A percentile compares a stretch with the other conserved stretches of the same genome.
Evolutionary conservation across 768 basidiomycete genomes (phyloP).

Genomic region (Amanita molliuscula): DNA sequence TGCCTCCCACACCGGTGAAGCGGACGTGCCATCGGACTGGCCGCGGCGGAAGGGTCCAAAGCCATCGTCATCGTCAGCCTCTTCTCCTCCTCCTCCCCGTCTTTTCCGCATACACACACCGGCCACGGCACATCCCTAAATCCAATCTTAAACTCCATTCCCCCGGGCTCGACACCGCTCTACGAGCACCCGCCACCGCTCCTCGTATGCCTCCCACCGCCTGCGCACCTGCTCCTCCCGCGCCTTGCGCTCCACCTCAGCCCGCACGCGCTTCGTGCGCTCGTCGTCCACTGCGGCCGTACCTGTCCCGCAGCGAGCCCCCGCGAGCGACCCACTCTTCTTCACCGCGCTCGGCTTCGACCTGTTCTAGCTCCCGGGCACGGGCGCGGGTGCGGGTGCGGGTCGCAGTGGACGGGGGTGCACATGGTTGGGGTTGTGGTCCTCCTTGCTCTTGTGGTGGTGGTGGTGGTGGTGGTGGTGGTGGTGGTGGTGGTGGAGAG

Average conservation of each 20-base stretch:
- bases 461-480: not conserved
- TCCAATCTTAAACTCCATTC: slow-evolving; percentile 11
- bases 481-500: not conserved
- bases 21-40: not conserved
- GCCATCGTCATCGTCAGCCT: slow-evolving; percentile 1
- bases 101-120: slow-evolving; percentile 14
- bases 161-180: slow-evolving; percentile 4
- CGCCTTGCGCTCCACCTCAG: slow-evolving; percentile 35
- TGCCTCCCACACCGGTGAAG: not conserved
- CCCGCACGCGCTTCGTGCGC: slow-evolving; percentile 38
- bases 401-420: not conserved
- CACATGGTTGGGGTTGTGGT: not conserved
- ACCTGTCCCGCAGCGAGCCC: slow-evolving; percentile 39
- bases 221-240: slow-evolving; percentile 25
- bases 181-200: slow-evolving; percentile 30
- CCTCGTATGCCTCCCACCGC: slow-evolving; percentile 46
- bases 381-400: not conserved
- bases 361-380: slow-evolving; percentile 7
- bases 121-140: slow-evolving; percentile 65
- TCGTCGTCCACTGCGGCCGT: slow-evolving; percentile 37
- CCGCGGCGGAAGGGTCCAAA: not conserved
- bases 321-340: slow-evolving; percentile 53
- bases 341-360: slow-evolving; percentile 38
- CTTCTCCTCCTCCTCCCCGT: not conserved
- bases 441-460: not conserved